Evolutionary conservation across 2,329 filamentous ascomycete species (phyloP), one percentile per base, ranked within the genome.

Genomic region (Seiridium unicorne): DNA sequence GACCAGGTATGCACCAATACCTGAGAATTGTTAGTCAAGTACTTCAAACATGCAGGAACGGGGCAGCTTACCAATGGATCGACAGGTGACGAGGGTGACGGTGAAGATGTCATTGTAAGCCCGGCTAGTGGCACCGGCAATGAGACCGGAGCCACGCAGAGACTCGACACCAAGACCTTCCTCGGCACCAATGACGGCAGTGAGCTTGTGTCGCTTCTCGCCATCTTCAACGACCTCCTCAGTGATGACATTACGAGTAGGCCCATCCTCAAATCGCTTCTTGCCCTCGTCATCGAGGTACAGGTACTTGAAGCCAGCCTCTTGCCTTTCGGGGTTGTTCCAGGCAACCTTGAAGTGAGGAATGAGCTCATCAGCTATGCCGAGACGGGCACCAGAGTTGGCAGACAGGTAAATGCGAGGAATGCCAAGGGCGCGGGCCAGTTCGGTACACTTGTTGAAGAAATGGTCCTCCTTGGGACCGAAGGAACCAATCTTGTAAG

Each of bases 81-180:
- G 90, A 79, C 95, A 99, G 64, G 95, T 99, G 63, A 99, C 95
- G 66, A 99, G 84, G 26, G 95, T 99, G 71, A 97, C 89, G 61
- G 95, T 99, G 81, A 99, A 99, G 75, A 99, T 97, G 75, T 99
- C 95, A 72, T 97, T 94, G 79, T 99, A 99, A 47, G 95, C 95
- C 74, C 91, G 89, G 74, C 93, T 97, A 42, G 95, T 99, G 70
- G 94, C 94, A 83, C 95, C 95, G 62, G 95, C 95, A 79, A 99
- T 99, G 68, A 99, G 86, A 87, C 95, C 95, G 67, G 95, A 99
- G 64, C 95, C 95, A 76, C 93, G 90, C 77, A 99, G 81, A 80
- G 93, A 99, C 80, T 99, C 95, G 62, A 99, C 95, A 85, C 95
- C 95, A 58, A 99, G 88, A 65, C 95, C 95, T 68, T 99, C 94